Base-by-base conservation (phyloP, 352 stramenopile genomes). In the Nothophytophthora sp. region DNA sequence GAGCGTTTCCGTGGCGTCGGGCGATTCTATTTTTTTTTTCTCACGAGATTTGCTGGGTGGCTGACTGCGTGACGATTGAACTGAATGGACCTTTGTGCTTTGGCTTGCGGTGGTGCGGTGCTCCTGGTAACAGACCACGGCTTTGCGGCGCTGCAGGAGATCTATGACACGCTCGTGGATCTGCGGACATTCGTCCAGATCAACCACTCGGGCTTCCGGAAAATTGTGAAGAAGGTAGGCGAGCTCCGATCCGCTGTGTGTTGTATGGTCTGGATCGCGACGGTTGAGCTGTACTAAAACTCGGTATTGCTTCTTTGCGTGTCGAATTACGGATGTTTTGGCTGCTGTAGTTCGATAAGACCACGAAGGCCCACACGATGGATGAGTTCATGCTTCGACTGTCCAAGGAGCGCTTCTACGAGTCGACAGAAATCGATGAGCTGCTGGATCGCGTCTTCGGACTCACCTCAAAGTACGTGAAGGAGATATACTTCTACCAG, bases 211-310 rank as follows among this genome's bases (percentile, higher is more conserved):
- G 90, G 89, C 22, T 97, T 97, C 55, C 80, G 89, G 3, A 97
- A 97, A 65, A 97, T 97, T 39, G 88, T 97, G 33, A 97, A 97
- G 64, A 97, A 95, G 78, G 82, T 90, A 29, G 18, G 24, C 18
- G 8, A 35, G 19, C 11, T 36, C 24, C n/a, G n/a, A n/a, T n/a
- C n/a, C n/a, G n/a, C n/a, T n/a, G n/a, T n/a, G n/a, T n/a, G n/a
- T n/a, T n/a, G n/a, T n/a, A n/a, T n/a, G n/a, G n/a, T n/a, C n/a
- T n/a, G n/a, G n/a, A n/a, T n/a, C n/a, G n/a, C n/a, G n/a, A n/a
- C n/a, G n/a, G n/a, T n/a, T n/a, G n/a, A n/a, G n/a, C n/a, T n/a
- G n/a, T n/a, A n/a, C n/a, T n/a, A n/a, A n/a, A n/a, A n/a, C n/a
- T n/a, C n/a, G n/a, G n/a, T n/a, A n/a, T n/a, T n/a, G n/a, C n/a